Evolutionary conservation across 225 moss, liverwort and hornwort species (phyloP), one percentile per base, ranked within the genome.

Genomic region (Physcomitrellopsis africana): DNA sequence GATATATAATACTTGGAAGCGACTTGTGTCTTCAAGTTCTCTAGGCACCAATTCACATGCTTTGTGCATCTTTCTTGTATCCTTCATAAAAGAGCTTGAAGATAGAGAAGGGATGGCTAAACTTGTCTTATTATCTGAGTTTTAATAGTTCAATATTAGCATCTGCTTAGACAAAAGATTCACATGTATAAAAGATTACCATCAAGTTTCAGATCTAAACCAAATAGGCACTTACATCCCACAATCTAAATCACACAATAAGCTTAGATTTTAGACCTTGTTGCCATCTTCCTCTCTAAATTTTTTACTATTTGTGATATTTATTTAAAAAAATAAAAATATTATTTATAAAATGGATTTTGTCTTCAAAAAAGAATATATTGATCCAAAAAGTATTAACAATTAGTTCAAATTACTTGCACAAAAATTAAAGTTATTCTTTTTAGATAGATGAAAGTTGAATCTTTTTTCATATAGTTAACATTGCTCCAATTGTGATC

Each of bases 1-100:
- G 96, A 87, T 11, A 94, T 96, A 89, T 90, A 92, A 17, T 96
- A 96, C 73, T 67, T 93, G 51, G 96, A 96, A 66, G 93, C 96
- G 5, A 63, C 94, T 42, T 88, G 96, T 18, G 54, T 41, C 0
- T 70, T 96, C 0, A 85, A 72, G 56, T 9, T 46, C 3, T 23
- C 41, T 6, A 76, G 80, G 0, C 89, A 80, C 71, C 56, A 44
- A 22, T 92, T 87, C 45, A 22, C 86, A 41, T 76, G 96, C 10
- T 77, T 86, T 10, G 78, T 96, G 27, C 88, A 94, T 26, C 72
- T 96, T 8, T 79, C 85, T 8, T 96, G 82, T 14, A 92, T 94
- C 43, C 96, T 92, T 20, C 92, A 94, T 64, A n/a, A 94, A 96
- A 68, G 96, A 96, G 72, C 24, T 88, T 7, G 94, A 89, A 12